These are phyloP conservation scores for Aphanomyces stellatus DNA, from an alignment of 352 stramenopile species.

Conservation along the genomic window DNA sequence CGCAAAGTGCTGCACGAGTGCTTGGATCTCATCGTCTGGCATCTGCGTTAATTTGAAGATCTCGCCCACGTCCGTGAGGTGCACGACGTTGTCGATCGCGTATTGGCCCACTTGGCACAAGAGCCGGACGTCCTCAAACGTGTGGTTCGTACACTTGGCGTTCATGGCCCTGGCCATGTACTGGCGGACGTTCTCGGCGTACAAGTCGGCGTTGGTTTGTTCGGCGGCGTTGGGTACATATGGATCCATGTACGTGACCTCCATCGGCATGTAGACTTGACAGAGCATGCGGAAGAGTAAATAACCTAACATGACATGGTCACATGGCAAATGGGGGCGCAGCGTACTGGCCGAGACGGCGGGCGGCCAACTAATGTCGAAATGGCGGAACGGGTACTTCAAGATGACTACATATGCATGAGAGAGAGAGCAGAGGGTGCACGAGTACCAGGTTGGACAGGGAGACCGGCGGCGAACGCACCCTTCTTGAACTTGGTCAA, in stretches of 20 bases:
- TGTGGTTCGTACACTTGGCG: conserved; percentile 57
- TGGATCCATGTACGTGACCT: conserved; percentile 46
- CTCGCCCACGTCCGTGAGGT: conserved; percentile 45
- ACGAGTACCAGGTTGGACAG: conserved; percentile 34
- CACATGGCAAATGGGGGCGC: too few species aligned
- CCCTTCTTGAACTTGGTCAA: conserved; percentile 72
- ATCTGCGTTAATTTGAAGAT: conserved; percentile 42
- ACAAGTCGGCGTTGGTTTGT: conserved; percentile 34
- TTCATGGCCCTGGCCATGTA: conserved; percentile 42
- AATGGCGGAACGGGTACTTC: conserved; percentile 58
- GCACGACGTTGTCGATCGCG: conserved; percentile 46
- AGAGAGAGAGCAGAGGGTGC: not conserved
- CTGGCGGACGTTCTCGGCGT: conserved; percentile 49
- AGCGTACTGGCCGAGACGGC: conserved; percentile 40
- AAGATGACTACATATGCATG: conserved; percentile 28
- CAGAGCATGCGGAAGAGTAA: conserved; percentile 51
- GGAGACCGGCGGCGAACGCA: conserved; percentile 47
- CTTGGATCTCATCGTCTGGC: conserved; percentile 33
- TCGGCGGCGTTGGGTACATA: conserved; percentile 42
- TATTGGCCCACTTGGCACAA: conserved; percentile 47
- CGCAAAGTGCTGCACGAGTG: conserved; percentile 49
- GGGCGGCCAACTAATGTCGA: conserved; percentile 63
- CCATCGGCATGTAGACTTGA: conserved; percentile 56
- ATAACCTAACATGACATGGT: too few species aligned
- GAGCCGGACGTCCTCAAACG: conserved; percentile 61